A percentile compares a stretch with the other conserved stretches of the same genome.
phyloP scores from a whole-genome alignment of 352 stramenopile species.

The Phytophthora pluvialis region DNA sequence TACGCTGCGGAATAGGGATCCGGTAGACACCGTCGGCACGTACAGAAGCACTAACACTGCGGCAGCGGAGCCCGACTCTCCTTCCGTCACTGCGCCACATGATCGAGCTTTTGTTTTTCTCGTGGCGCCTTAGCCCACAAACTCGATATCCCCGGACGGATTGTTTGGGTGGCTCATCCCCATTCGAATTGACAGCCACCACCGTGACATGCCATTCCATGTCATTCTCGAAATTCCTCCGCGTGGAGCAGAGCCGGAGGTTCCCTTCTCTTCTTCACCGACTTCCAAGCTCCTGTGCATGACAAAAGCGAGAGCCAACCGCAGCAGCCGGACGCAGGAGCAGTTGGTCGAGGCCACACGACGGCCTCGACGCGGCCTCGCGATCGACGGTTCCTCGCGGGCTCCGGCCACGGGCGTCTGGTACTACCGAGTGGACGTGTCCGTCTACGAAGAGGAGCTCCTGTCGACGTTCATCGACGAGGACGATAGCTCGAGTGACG shows the following conservation, averaged over 20 bases:
- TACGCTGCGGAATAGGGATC: conserved; percentile 26
- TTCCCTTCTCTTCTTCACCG: neutral
- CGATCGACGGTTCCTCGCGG: conserved; percentile 59
- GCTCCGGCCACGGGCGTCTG: conserved; percentile 55
- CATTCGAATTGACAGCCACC: conserved; percentile 1
- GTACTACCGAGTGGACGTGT: conserved; percentile 78
- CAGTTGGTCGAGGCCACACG: conserved; percentile 12
- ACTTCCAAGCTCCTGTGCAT: conserved; percentile 15
- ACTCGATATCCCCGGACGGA: neutral
- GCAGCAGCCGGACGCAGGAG: conserved; percentile 23
- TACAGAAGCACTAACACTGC: neutral
- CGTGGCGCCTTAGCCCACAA: conserved; percentile 12
- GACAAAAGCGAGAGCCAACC: conserved; percentile 17
- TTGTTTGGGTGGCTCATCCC: conserved; percentile 17
- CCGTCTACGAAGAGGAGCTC: conserved; percentile 28
- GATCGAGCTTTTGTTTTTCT: conserved; percentile 14
- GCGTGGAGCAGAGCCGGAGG: conserved; percentile 3
- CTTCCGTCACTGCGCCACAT: conserved; percentile 1
- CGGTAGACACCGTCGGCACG: neutral
- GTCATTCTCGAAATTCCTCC: conserved; percentile 21
- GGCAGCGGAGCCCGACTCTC: neutral
- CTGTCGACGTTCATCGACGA: conserved; percentile 28
- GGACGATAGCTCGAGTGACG: conserved; percentile 25
- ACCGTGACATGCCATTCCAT: too few species aligned
- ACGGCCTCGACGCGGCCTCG: conserved; percentile 38